Evolutionary conservation across 2,329 filamentous ascomycete species (phyloP), one percentile per base, ranked within the genome.

Genomic region (Talaromyces funiculosus): DNA sequence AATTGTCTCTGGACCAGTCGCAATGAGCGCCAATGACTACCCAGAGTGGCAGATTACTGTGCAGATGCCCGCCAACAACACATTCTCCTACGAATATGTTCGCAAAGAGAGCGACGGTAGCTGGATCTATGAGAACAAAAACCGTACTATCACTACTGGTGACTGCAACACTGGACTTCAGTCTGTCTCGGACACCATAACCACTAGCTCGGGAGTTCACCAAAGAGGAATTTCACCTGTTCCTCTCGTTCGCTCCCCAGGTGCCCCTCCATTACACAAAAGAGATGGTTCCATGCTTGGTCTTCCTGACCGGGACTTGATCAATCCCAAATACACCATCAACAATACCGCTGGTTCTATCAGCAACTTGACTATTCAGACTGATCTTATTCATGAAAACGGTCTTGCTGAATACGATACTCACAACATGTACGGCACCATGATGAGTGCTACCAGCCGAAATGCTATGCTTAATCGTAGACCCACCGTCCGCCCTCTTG

Each of bases 361-460:
- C 3, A 73, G 72, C 43, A 83, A 84, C 71, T 80, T 83, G 67
- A 86, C 88, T 0, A 82, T 90, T 57, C 80, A 84, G 64, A 89
- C 87, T 0, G 83, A 90, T 68, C 75, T 90, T 8, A 80, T 86
- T 8, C 88, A 90, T 70, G 64, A 68, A 2, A 86, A 88, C 61
- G 88, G 88, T 12, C 73, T 86, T 38, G 78, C 80, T 20, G 84
- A 89, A 72, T 90, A 90, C 68, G 90, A 92, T 66, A 89, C 86
- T 0, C 90, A 92, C 71, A 92, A 92, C 66, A 73, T 92, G 1
- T 91, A 90, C 71, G 90, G 90, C 1, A 83, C 84, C 7, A 86
- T 90, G 85, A 92, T 92, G 89, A 88, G 86, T 1, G 74, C 79
- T 18, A 77, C 83, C 4, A 89, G 87, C 0, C 82, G 84, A 57